Evolutionary conservation across 495 filamentous ascomycete genomes (phyloP), one percentile per base, ranked within the genome.

Genomic region (Aspergillus heteromorphus): DNA sequence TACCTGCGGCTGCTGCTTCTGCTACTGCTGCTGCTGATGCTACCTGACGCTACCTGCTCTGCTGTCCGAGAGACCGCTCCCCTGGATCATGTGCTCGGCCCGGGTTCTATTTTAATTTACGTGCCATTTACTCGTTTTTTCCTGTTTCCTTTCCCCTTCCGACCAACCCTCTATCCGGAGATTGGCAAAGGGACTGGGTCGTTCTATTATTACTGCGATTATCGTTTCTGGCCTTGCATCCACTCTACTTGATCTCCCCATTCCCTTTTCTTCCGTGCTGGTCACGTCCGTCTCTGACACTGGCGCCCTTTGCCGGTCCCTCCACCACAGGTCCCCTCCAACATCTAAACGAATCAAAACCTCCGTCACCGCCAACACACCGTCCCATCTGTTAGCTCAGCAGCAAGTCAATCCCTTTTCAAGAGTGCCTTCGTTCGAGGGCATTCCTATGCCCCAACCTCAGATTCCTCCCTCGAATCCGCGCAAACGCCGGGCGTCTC

Each of bases 401-500:
- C 75, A 73, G 58, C 76, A 73, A 58, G 60, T 73, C 36, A 69
- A 73, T 54, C 68, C 71, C n/a, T 70, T 75, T 25, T 67, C 70
- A 36, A 62, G 66, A 48, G 65, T 73, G 25, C 66, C 64, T 53
- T 57, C 62, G 14, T 75, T 72, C 49, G 73, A 75, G 48, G 69
- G 71, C 53, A 73, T 75, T 58, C 61, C 68, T 49, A 69, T 77
- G 53, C 68, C 69, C 50, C 65, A 67, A 56, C 54, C 68, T 51
- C 66, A 74, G 41, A 59, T 69, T 36, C 60, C 69, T 40, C 61
- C 60, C 41, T 56, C 66, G 34, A 71, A 72, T 55, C 67, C 70
- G 38, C 69, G 76, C 45, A 81, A 81, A 67, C 73, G 77, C 19
- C 76, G 73, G 48, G 59, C 70, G 41, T 74, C 75, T 6, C 72